phyloP scores from a whole-genome alignment of 208 protist species.

The Trypanosoma lewisi region DNA sequence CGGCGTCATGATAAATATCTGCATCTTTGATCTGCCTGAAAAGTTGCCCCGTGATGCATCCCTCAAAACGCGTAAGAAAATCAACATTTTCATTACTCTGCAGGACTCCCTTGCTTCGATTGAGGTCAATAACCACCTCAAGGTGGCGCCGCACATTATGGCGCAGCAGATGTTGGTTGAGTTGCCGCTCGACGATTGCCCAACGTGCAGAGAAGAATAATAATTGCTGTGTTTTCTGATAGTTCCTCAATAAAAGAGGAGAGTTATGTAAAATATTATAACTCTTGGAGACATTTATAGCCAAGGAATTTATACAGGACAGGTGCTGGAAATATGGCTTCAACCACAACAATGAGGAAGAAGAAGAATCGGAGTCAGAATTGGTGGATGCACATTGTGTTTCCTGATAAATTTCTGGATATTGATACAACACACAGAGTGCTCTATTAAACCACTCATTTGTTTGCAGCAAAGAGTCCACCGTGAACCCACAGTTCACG shows the following conservation, averaged over 20 bases:
- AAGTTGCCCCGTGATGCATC: constrained; percentile 57
- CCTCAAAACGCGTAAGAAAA: constrained; percentile 16
- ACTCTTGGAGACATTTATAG: constrained; percentile 63
- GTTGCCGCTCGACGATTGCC: constrained; percentile 70
- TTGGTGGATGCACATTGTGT: too few relatives aligned
- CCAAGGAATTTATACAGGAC: constrained; percentile 56
- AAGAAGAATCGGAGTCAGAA: too few relatives aligned
- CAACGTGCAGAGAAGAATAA: constrained; percentile 78
- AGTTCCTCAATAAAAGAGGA: constrained; percentile 53
- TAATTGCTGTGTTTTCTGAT: constrained; percentile 56
- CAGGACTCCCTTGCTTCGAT: constrained; percentile 34
- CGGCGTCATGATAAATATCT: constrained; percentile 63
- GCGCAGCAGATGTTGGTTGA: constrained; percentile 48
- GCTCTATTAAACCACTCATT: constrained; percentile 20
- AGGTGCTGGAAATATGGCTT: constrained; percentile 71
- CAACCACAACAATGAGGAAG: constrained; percentile 21
- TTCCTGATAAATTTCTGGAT: too few relatives aligned
- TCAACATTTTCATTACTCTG: constrained; percentile 29
- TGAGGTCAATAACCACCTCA: constrained; percentile 57
- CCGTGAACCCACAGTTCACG: constrained; percentile 32
- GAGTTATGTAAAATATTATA: constrained; percentile 60
- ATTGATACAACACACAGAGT: constrained; percentile 19
- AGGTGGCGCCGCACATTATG: constrained; percentile 25
- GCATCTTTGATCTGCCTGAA: constrained; percentile 66
- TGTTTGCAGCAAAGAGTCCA: constrained; percentile 34